phyloP scores from a whole-genome alignment of 768 basidiomycete species.

The Tylopilus rubrobrunneus region DNA sequence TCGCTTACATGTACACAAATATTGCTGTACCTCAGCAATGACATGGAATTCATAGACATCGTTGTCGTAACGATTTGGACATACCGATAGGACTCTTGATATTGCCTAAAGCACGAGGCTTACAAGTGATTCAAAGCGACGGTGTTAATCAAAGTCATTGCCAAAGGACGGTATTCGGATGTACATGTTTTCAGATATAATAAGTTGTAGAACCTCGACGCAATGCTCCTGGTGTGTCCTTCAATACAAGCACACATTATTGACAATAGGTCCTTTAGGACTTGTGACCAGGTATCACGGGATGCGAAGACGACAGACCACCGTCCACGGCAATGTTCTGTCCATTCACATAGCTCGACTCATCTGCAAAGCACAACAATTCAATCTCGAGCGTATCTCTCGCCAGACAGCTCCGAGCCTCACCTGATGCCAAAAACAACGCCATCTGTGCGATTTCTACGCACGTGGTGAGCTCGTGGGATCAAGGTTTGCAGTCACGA shows the following conservation, averaged over 20 bases:
- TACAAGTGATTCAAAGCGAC: background rate
- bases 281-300: conserved; percentile 74
- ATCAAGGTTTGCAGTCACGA: conserved; percentile 11
- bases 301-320: conserved; percentile 75
- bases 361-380: conserved; percentile 45
- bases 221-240: no score
- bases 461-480: conserved; percentile 13
- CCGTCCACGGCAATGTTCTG: conserved; percentile 87
- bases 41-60: no score
- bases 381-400: conserved; percentile 6
- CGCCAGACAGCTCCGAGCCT: conserved; percentile 16
- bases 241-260: background rate
- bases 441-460: conserved; percentile 84
- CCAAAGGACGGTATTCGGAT: no score
- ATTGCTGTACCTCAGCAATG: no score
- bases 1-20: background rate
- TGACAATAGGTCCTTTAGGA: conserved; percentile 33
- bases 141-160: no score
- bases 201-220: background rate
- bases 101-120: background rate
- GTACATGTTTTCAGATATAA: background rate
- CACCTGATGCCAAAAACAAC: conserved; percentile 85
- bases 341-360: conserved; percentile 90
- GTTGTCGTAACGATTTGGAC: no score
- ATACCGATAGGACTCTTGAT: background rate